Base-by-base conservation (phyloP, 306 rosid genomes). In the Castanopsis chinensis region DNA sequence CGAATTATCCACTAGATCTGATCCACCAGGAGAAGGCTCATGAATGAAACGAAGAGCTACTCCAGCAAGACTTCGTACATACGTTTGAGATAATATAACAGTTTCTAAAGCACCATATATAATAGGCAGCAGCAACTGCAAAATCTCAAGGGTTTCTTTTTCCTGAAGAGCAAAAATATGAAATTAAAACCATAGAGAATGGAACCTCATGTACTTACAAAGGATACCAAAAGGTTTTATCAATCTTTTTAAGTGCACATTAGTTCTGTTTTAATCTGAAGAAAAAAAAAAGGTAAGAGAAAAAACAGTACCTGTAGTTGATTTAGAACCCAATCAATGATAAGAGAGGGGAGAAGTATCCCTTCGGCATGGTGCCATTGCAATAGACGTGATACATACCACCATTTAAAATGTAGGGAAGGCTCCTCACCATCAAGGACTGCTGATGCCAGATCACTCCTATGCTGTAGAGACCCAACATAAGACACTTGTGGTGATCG, bases 361-460 rank as follows among this genome's bases (percentile, higher is more conserved):
- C 99, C 94, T 76, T 95, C 98, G 4, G 97, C 93, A 80, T 90
- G 91, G 85, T 91, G 97, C 99, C 98, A 95, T 61, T 90, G 98
- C 91, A 95, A 83, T 25, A 93, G 98, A 54, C 97, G 90, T 54
- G 90, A 92, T 82, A 90, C 82, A 80, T 95, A 91, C 99, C 98
- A 88, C 99, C 99, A 95, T 86, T 83, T 93, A 80, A 90, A 90
- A 88, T 95, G 94, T 76, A 89, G 76, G 45, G 99, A 92, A 70
- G 97, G 91, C 79, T 88, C 97, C 75, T 89, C 93, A 72, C 89
- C 88, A 67, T 89, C 93, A 82, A 85, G 87, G 32, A 80, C 75
- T 57, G 92, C 82, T 76, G 85, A 85, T 61, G 82, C 73, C 2
- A 81, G 85, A 78, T 91, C 92, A 75, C 78, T 79, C 81, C 88